Percentiles rank a stretch among this genome's conserved stretches.
Conservation (phyloP, 805 yeast genomes). For the Nematodospora valgi region DNA sequence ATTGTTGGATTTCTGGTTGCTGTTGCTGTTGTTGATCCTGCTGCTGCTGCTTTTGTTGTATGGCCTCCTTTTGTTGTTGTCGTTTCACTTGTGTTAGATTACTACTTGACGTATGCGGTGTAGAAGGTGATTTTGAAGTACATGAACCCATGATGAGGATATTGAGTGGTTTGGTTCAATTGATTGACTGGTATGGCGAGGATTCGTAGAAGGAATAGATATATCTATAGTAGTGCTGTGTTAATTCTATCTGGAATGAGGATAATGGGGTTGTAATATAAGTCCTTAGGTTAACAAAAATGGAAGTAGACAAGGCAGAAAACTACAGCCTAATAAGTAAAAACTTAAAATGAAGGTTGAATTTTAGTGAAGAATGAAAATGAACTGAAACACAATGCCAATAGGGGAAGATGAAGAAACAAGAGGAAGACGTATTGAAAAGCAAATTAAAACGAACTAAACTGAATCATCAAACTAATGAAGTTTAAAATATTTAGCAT, state of each 20-base stretch:
- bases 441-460: no score
- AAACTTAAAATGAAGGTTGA: no score
- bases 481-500: neutral
- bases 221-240: no score
- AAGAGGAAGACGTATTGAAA: neutral
- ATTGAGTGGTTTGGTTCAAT: no score
- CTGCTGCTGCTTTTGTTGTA: conserved; percentile 4
- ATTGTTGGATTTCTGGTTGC: neutral
- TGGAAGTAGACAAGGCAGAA: no score
- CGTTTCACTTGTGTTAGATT: conserved; percentile 13
- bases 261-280: no score
- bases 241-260: no score
- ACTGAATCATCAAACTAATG: neutral
- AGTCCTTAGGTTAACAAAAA: no score
- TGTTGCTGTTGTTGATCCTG: conserved; percentile 4
- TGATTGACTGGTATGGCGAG: neutral
- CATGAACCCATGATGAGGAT: conserved; percentile 20
- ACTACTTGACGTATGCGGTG: conserved; percentile 1
- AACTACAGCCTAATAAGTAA: no score
- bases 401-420: neutral
- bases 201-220: no score
- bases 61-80: conserved; percentile 15
- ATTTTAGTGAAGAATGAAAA: no score
- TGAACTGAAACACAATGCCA: no score
- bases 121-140: conserved; percentile 14